Base-by-base conservation (phyloP, 2,329 filamentous ascomycete genomes). In the Pleomassaria siparia region DNA sequence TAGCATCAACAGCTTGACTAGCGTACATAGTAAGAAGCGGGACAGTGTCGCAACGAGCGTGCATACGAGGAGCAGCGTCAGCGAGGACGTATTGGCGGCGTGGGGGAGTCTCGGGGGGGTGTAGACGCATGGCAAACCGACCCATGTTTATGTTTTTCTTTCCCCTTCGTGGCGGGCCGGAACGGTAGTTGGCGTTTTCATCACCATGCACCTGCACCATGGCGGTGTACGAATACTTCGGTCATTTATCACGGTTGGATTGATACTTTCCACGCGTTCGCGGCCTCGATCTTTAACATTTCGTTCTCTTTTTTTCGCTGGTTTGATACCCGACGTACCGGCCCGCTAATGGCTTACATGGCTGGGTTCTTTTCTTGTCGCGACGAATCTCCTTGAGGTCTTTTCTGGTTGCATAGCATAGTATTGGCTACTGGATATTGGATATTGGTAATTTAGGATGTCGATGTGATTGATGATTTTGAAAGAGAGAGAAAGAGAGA, bases 11-110 rank as follows among this genome's bases (percentile, higher is more conserved):
- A 69, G 41, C 46, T 11, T 15, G 16, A 29, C 12, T 16, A 43
- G 39, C 30, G 33, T 22, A 7, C 15, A 18, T 11, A 46, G 62
- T 26, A 53, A 6, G 16, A 35, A 35, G 43, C 21, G 53, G 21
- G 55, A 58, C 7, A 58, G 50, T 33, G 46, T 55, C 12, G 45
- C 40, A 9, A 40, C 51, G 3, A 47, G 54, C 15, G 48, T 49
- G 18, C 40, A 47, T 21, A 54, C 57, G 15, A 47, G 67, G 13
- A 67, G 65, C 39, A 75, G 73, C 48, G 73, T 75, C 4, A 72
- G 72, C 33, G 74, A 76, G 25, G 75, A 77, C 51, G 72, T 77
- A 7, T 57, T 76, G 22, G 73, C 72, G 45, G 74, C 74, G 13
- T 77, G 74, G 74, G 72, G 72, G 10, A 74, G 70, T 46, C 50